Base-by-base conservation (phyloP, 495 filamentous ascomycete species). In the Hypomontagnella submonticulosa region DNA sequence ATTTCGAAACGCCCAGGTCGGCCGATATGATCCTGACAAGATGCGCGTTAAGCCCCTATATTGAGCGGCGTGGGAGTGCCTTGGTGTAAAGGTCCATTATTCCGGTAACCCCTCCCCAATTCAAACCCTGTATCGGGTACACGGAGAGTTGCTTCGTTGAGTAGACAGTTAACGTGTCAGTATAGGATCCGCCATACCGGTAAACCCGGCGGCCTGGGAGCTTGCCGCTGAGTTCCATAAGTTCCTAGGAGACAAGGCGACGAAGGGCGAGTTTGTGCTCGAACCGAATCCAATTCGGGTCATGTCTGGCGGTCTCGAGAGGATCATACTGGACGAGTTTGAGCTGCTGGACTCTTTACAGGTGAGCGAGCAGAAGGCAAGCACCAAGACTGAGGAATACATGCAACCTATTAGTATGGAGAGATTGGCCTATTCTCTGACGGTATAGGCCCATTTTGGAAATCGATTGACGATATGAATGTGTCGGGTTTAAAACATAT, bases 221-320 rank as follows among this genome's bases (percentile, higher is more conserved):
- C 76, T 80, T 43, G 74, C 77, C 5, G 75, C 67, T 6, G 65
- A 47, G 11, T 79, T 77, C 46, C 78, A 73, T 57, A 30, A 51
- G 13, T 81, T 69, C 71, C 65, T 77, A 10, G 27, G 37, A 9
- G 50, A 44, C 3, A 30, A 52, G 0, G 27, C 57, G 33, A 36
- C 41, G 62, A 2, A 67, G 60, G 7, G 60, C 9, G 19, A 53
- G 53, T 12, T 34, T 6, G 34, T 41, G 32, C 43, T 80, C 15
- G 56, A 55, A 34, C 71, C 76, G 9, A 73, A 71, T 55, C 73
- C 70, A 3, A 57, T 79, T 11, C 68, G 78, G 6, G 23, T 73
- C 40, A 79, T 79, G 79, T 76, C 76, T 10, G 78, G 78, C 4
- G 70, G 78, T 47, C 57, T 81, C n/a, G 68, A 72, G 15, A 72